These are phyloP conservation scores for Malus asiatica DNA, from an alignment of 306 rosid genomes.

Conservation along the genomic window DNA sequence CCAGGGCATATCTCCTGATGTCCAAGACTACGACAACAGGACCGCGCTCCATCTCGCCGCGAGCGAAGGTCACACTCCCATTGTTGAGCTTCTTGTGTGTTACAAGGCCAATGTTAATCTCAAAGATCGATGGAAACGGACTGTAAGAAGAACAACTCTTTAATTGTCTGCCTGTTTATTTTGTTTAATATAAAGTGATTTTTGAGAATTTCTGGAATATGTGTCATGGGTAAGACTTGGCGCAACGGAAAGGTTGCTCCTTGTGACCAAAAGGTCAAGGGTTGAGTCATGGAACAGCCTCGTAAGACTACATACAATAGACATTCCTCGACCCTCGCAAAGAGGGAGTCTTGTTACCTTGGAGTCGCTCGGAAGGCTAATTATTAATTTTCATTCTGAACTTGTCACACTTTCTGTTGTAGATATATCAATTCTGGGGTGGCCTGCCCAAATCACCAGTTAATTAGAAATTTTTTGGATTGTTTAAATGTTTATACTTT, in stretches of 20 bases:
- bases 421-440: too few species aligned
- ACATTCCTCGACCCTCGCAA: too few species aligned
- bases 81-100: slow-evolving; percentile 24
- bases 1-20: slow-evolving; percentile 22
- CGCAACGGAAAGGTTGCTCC: too few species aligned
- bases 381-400: too few species aligned
- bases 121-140: slow-evolving; percentile 24
- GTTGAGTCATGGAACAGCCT: too few species aligned
- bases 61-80: slow-evolving; percentile 28
- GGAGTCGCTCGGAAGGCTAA: too few species aligned
- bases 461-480: neutral
- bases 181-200: neutral
- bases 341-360: too few species aligned
- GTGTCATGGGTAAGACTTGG: too few species aligned
- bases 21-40: slow-evolving; percentile 24
- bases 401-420: too few species aligned
- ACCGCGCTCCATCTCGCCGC: slow-evolving; percentile 24
- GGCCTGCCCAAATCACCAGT: too few species aligned
- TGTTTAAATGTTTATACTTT: neutral
- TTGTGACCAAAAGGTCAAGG: too few species aligned
- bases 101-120: slow-evolving; percentile 22
- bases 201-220: neutral
- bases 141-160: slow-evolving; percentile 9
- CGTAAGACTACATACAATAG: fast-evolving
- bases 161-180: too few species aligned